Base-by-base conservation (phyloP, 106 monocot genomes). In the Posidonia australis region DNA sequence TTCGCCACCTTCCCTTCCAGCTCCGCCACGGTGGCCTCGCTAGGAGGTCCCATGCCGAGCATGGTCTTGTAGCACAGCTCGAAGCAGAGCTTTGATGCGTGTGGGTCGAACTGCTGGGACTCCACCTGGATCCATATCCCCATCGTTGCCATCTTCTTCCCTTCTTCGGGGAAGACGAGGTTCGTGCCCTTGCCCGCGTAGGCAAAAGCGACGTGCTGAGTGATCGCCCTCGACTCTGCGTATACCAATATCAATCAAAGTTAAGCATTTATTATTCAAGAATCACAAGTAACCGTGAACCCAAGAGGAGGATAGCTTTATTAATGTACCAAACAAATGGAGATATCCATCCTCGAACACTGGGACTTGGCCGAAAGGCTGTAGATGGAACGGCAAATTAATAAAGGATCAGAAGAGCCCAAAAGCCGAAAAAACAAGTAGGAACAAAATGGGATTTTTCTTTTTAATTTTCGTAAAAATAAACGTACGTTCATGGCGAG, bases 91-190 rank as follows among this genome's bases (percentile, higher is more conserved):
- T 77, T 66, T 5, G 30, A 56, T 13, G 77, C 46, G 1, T 61
- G 59, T 1, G 70, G 76, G 58, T 79, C 73, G 77, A 70, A 79
- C 49, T 86, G 68, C 19, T 70, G 72, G 28, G 82, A 28, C 41
- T 85, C 85, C 31, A 70, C 85, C 58, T 85, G 81, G 22, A 60
- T 62, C 85, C 85, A 85, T 1, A 77, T 46, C 2, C 77, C 62
- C 51, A 77, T 65, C 36, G 65, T 12, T 0, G 70, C 28, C 70
- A 51, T 61, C 70, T 61, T 70, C 42, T 20, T 48, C 12, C 4
- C 13, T 13, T 70, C 70, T 14, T 28, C 3, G 3, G 47, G 29
- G 70, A 70, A 70, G 30, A 70, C 20, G 43, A 70, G 60, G 0
- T 51, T 13, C 1, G 59, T 61, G 29, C 70, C 70, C 29, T 31